phyloP scores from a whole-genome alignment of 2,329 filamentous ascomycete genomes.

The Cladophialophora exuberans region DNA sequence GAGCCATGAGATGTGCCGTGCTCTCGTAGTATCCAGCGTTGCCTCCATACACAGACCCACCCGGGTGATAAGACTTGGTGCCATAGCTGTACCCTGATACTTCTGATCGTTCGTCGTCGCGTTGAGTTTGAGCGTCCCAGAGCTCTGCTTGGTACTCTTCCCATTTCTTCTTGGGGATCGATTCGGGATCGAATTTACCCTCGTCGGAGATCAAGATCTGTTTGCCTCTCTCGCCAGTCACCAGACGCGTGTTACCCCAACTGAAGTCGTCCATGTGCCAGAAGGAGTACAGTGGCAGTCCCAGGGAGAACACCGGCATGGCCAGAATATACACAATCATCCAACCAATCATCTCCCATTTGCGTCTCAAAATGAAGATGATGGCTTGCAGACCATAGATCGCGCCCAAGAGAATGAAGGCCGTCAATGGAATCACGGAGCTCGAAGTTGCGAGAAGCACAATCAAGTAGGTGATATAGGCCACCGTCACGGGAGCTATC shows the following conservation, averaged over 20 bases:
- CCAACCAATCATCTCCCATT: constrained; percentile 99
- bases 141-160: constrained; percentile 98
- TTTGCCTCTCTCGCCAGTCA: constrained; percentile 89
- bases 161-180: constrained; percentile 97
- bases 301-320: constrained; percentile 88
- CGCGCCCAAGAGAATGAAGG: constrained; percentile 88
- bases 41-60: constrained; percentile 71
- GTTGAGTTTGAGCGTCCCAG: constrained; percentile 91
- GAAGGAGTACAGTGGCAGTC: constrained; percentile 89
- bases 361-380: constrained; percentile 93
- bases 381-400: constrained; percentile 97
- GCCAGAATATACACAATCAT: constrained; percentile 95
- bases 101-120: constrained; percentile 78
- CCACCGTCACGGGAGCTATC: constrained; percentile 87
- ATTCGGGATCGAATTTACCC: constrained; percentile 92
- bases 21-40: constrained; percentile 46
- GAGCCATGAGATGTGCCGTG: constrained; percentile 47
- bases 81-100: constrained; percentile 92
- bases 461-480: constrained; percentile 88
- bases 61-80: constrained; percentile 72
- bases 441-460: constrained; percentile 67
- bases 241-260: constrained; percentile 98
- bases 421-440: constrained; percentile 74
- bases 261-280: constrained; percentile 99
- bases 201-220: constrained; percentile 94